Evolutionary conservation across 2,329 filamentous ascomycete species (phyloP), one percentile per base, ranked within the genome.

Genomic region (Monosporascus sp.): DNA sequence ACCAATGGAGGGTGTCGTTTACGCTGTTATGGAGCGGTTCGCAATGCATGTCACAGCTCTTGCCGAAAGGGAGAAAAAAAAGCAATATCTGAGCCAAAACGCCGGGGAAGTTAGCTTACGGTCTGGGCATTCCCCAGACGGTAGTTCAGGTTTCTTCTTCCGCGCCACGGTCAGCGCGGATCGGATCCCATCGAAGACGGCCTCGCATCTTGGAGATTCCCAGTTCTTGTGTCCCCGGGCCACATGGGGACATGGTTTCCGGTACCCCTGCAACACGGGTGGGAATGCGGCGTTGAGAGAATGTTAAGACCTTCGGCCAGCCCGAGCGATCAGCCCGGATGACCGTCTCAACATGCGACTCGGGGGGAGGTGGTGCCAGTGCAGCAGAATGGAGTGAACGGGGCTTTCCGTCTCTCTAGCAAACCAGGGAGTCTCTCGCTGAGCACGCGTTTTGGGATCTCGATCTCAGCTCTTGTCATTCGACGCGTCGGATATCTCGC

Each of bases 81-180:
- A 48, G 49, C 57, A 52, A 53, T 57, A 56, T 58, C 58, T 59
- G 56, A 61, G 60, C 62, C 54, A 52, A 46, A 58, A 51, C 52
- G 52, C 46, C 54, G 52, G 54, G 54, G 48, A 46, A 46, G 26
- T 17, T 26, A 31, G 50, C 41, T 53, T 26, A 20, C 40, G 31
- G 11, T 20, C 27, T 44, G 17, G 19, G 31, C 31, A 48, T 55
- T 50, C 44, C 40, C 50, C 44, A 55, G 51, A 52, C 45, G 43
- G 47, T 43, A 44, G 44, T 37, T 26, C 19, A 46, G 43, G 24
- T 27, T 46, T 17, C n/a, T 46, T 31, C 26, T 20, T 41, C 38
- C 17, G 38, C 7, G 24, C 5, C 2, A 27, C n/a, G 24, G 24
- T 24, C 43, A 17, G 26, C 17, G 22, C 24, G 31, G 43, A 31